phyloP scores from a whole-genome alignment of 768 basidiomycete species.

The Termitomyces sp. region DNA sequence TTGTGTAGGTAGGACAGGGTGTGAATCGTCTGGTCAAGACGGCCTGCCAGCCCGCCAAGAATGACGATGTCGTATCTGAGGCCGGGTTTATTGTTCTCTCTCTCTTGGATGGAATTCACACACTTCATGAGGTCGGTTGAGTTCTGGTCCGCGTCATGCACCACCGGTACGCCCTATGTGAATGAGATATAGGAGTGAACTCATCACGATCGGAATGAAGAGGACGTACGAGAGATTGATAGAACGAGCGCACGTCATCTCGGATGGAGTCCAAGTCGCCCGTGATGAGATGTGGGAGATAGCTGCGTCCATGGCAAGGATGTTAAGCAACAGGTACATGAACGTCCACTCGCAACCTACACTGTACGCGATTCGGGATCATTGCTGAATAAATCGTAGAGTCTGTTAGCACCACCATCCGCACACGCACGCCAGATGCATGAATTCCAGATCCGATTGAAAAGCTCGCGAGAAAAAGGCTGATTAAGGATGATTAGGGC shows the following conservation, averaged over 20 bases:
- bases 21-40: slow-evolving; percentile 93
- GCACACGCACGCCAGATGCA: slow-evolving; percentile 63
- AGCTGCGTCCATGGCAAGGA: slow-evolving; percentile 34
- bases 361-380: slow-evolving; percentile 8
- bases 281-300: slow-evolving; percentile 81
- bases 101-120: slow-evolving; percentile 52
- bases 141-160: slow-evolving; percentile 67
- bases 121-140: slow-evolving; percentile 99
- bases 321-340: neutral
- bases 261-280: slow-evolving; percentile 92
- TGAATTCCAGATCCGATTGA: slow-evolving; percentile 55
- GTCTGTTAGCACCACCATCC: slow-evolving; percentile 83
- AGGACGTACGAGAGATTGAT: slow-evolving; percentile 47
- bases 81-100: slow-evolving; percentile 44
- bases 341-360: slow-evolving; percentile 1
- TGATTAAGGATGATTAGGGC: slow-evolving; percentile 90
- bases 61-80: slow-evolving; percentile 67
- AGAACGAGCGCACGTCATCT: slow-evolving; percentile 66
- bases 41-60: slow-evolving; percentile 84
- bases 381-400: slow-evolving; percentile 50
- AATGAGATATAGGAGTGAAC: neutral
- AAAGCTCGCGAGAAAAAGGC: slow-evolving; percentile 62
- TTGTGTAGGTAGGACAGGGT: slow-evolving; percentile 83
- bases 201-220: neutral
- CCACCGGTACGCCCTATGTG: slow-evolving; percentile 60